Percentiles rank a stretch among this genome's conserved stretches.
These are phyloP conservation scores for Magnaporthiopsis incrustans DNA, from an alignment of 2,329 filamentous ascomycete species.

Conservation along the genomic window DNA sequence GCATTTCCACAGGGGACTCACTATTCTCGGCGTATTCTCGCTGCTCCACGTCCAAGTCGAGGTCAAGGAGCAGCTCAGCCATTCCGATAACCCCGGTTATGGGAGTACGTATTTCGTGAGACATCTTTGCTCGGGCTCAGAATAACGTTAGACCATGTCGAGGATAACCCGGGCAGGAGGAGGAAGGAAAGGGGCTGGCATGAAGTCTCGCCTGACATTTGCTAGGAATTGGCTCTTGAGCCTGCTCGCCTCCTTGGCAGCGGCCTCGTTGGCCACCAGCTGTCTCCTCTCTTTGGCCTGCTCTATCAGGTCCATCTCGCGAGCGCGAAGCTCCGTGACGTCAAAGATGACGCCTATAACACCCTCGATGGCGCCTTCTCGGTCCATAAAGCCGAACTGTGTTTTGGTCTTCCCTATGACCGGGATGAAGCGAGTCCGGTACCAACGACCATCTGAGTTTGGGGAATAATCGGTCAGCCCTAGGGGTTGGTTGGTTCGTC, in stretches of 20 bases:
- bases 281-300: slow-evolving; percentile 63
- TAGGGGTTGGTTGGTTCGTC: not conserved
- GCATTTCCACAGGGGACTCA: not conserved
- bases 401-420: slow-evolving; percentile 48
- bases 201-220: slow-evolving; percentile 35
- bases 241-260: slow-evolving; percentile 71
- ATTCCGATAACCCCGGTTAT: slow-evolving; percentile 77
- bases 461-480: not conserved
- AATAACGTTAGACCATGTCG: not conserved
- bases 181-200: too few relatives aligned
- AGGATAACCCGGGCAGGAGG: not conserved
- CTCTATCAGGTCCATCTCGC: slow-evolving; percentile 53
- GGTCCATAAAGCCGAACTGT: slow-evolving; percentile 39
- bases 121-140: slow-evolving; percentile 42
- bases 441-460: slow-evolving; percentile 51
- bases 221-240: slow-evolving; percentile 75
- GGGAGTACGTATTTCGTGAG: slow-evolving; percentile 70
- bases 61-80: slow-evolving; percentile 66
- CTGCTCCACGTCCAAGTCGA: slow-evolving; percentile 60
- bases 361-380: slow-evolving; percentile 47
- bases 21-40: slow-evolving; percentile 67
- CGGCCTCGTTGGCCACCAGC: slow-evolving; percentile 65
- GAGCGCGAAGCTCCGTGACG: slow-evolving; percentile 61
- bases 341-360: slow-evolving; percentile 76
- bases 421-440: slow-evolving; percentile 63